Conservation (phyloP, 2,329 filamentous ascomycete genomes). For the Aspergillus sp. region DNA sequence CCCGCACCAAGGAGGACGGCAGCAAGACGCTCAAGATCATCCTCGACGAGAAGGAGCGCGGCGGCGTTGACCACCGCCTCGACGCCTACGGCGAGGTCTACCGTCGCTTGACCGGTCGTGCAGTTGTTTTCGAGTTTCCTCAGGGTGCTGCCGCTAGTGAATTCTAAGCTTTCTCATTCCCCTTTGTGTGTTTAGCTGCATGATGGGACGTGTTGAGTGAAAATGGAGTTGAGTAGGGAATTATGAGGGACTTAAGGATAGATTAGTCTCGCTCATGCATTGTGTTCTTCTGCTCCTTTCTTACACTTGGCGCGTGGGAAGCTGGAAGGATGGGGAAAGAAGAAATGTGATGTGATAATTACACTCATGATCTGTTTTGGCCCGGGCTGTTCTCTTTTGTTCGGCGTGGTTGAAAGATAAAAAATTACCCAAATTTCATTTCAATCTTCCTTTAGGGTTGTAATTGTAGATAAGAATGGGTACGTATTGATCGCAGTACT, state of each 20-base stretch:
- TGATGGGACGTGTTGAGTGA: background rate
- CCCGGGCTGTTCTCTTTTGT: slow-evolving; percentile 22
- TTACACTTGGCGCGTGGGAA: background rate
- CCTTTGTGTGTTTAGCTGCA: background rate
- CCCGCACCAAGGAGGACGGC: slow-evolving; percentile 98
- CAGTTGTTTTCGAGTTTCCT: slow-evolving; percentile 98
- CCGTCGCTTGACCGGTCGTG: slow-evolving; percentile 94
- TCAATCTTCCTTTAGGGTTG: background rate
- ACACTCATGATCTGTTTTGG: slow-evolving; percentile 24
- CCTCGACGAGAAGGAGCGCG: slow-evolving; percentile 99
- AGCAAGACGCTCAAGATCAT: slow-evolving; percentile 98
- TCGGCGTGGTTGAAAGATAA: slow-evolving; percentile 22
- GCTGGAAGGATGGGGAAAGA: background rate
- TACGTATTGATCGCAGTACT: background rate
- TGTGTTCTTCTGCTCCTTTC: background rate
- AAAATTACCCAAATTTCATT: slow-evolving; percentile 16
- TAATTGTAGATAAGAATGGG: slow-evolving; percentile 6
- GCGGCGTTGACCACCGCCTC: slow-evolving; percentile 98
- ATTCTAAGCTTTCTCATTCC: slow-evolving; percentile 62
- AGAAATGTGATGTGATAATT: slow-evolving; percentile 24
- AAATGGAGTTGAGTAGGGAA: background rate
- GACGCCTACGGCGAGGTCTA: slow-evolving; percentile 99
- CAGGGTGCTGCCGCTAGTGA: slow-evolving; percentile 72
- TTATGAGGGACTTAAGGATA: background rate
- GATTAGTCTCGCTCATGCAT: background rate